Base-by-base conservation (phyloP, 805 yeast species). In the Saccharomyces mikatae region DNA sequence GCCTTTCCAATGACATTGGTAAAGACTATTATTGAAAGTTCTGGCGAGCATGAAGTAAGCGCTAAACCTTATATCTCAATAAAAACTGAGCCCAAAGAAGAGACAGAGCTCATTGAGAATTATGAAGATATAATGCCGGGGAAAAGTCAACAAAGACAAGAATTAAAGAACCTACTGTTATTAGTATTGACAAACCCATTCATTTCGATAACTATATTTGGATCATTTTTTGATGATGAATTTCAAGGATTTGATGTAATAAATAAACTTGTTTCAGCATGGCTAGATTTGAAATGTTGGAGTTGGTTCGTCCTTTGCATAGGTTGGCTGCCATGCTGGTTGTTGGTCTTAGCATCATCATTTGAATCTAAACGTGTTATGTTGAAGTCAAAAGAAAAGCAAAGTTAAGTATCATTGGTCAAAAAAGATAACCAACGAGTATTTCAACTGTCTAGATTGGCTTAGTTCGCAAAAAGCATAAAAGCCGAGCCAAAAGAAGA, bases 291-390 rank as follows among this genome's bases (percentile, higher is more conserved):
- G 54, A 86, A 86, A 54, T 84, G 87, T 56, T 89, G 96, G 92
- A 87, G 96, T 0, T 89, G 96, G 91, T 77, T 81, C 54, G 79
- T 87, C 26, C 66, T 90, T 1, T 74, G 82, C 46, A 72, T 84
- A 46, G 87, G 89, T 0, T 90, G 96, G 96, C 67, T 84, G 41
- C 96, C 97, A 2, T 77, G 83, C 4, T 92, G 98, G 98, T 47
- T 82, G 3, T 62, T 72, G 14, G 61, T 72, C 11, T 67, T 69
- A 0, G 49, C 65, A n/a, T 71, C 76, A 1, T 44, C 61, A 1
- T 13, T 59, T 17, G 44, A 36, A 17, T 36, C 44, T 4, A 36
- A 17, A 36, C 6, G 22, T 36, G 44, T 36, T 17, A 22, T 36
- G 10, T 13, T 36, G 3, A 36, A 17, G 24, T 17, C 44, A 8